Evolutionary conservation across 129 eudicot genomes (phyloP).

Genomic region (Lonicera japonica): DNA sequence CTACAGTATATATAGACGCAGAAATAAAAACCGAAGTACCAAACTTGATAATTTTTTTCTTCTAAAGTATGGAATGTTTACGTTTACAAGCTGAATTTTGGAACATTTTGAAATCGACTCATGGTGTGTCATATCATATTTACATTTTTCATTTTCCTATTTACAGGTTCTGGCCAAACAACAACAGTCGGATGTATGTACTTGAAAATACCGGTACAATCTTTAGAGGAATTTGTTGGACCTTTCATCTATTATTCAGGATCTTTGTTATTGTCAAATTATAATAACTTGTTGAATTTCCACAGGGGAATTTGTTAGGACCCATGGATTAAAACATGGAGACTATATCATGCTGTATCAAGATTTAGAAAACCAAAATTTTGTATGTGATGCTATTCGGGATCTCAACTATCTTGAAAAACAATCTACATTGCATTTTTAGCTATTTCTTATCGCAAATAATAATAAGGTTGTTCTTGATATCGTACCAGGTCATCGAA

Average conservation of each 20-base stretch:
- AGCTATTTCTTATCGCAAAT: background rate
- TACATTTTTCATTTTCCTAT: background rate
- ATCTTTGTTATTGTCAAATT: background rate
- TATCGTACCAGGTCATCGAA: slow-evolving; percentile 40
- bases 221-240: background rate
- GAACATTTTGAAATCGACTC: background rate
- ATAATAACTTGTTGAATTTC: slow-evolving; percentile 11
- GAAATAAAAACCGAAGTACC: background rate
- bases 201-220: slow-evolving; percentile 77
- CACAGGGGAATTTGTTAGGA: slow-evolving; percentile 52
- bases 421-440: background rate
- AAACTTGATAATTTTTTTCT: too few species aligned
- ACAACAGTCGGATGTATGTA: slow-evolving; percentile 93
- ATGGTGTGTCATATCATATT: too few species aligned
- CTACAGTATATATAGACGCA: background rate
- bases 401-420: too few species aligned
- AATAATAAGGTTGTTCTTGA: background rate
- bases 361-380: slow-evolving; percentile 34
- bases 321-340: slow-evolving; percentile 46
- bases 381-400: slow-evolving; percentile 32
- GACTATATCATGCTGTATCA: slow-evolving; percentile 60
- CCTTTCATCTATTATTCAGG: background rate
- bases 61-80: too few species aligned
- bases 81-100: background rate
- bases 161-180: slow-evolving; percentile 90